Conservation (phyloP, 805 yeast species). For the Brettanomyces bruxellensis region DNA sequence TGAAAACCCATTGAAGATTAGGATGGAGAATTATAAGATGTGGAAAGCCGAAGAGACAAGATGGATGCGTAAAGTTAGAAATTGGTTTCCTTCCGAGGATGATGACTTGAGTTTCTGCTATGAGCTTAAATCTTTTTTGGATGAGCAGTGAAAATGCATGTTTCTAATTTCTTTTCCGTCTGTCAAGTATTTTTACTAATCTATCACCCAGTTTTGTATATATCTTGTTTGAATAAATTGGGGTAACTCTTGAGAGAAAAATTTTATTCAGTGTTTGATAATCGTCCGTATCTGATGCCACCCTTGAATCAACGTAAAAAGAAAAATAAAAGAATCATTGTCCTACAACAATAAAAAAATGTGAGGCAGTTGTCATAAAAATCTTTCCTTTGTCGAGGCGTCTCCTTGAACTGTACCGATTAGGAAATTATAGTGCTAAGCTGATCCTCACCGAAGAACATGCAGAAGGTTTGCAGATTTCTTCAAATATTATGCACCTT, state of each 20-base stretch:
- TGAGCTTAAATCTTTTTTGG: slow-evolving; percentile 22
- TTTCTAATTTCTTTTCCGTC: background rate
- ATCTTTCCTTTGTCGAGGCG: too few species aligned
- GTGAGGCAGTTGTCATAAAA: too few species aligned
- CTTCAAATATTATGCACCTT: too few species aligned
- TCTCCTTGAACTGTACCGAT: too few species aligned
- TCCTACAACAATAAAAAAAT: too few species aligned
- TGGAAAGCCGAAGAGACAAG: slow-evolving; percentile 26
- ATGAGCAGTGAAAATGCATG: slow-evolving; percentile 13
- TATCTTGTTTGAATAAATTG: background rate
- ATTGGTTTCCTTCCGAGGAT: slow-evolving; percentile 26
- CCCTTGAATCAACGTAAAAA: too few species aligned
- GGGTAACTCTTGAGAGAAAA: background rate
- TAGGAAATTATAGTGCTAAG: too few species aligned
- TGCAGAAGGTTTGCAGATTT: too few species aligned
- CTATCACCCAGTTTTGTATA: background rate
- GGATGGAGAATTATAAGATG: slow-evolving; percentile 17
- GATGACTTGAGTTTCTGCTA: slow-evolving; percentile 20
- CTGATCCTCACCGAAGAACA: too few species aligned
- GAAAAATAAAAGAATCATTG: too few species aligned
- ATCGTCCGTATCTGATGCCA: too few species aligned
- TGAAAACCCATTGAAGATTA: slow-evolving; percentile 15
- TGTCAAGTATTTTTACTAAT: background rate
- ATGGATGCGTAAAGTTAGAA: slow-evolving; percentile 27
- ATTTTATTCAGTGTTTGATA: background rate